Evolutionary conservation across 2,329 filamentous ascomycete species (phyloP).

Genomic region (Ophiobolus disseminans): DNA sequence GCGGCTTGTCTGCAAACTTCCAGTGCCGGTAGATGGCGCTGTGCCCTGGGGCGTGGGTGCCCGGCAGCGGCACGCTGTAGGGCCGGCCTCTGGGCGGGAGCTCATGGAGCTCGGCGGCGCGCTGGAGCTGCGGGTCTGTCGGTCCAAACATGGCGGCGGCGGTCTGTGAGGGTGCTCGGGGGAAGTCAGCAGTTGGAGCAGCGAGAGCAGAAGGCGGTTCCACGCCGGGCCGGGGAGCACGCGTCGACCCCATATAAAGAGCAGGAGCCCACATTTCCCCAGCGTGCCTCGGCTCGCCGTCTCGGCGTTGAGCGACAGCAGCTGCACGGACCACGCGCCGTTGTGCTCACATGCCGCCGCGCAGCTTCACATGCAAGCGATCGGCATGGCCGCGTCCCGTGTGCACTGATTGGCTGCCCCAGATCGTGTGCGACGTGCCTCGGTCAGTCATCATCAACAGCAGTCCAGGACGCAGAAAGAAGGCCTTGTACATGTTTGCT

Average conservation of each 20-base stretch:
- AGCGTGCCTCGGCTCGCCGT: conserved; percentile 16
- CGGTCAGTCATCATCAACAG: too few relatives aligned
- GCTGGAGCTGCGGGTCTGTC: conserved; percentile 37
- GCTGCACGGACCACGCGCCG: neutral
- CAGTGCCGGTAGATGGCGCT: conserved; percentile 84
- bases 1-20: conserved; percentile 73
- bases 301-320: too few relatives aligned
- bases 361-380: conserved; percentile 22
- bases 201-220: neutral
- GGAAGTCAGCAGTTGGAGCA: neutral
- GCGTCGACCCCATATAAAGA: too few relatives aligned
- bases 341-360: conserved; percentile 14
- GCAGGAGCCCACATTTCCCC: conserved; percentile 13
- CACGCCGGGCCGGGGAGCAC: too few relatives aligned
- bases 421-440: neutral
- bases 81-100: conserved; percentile 77
- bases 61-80: conserved; percentile 79
- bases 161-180: neutral
- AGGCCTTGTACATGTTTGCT: too few relatives aligned
- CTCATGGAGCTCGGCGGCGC: conserved; percentile 59
- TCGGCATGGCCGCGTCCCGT: conserved; percentile 14
- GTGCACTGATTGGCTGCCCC: conserved; percentile 14
- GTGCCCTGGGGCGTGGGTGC: conserved; percentile 74
- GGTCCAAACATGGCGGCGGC: conserved; percentile 39
- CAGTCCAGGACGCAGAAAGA: too few relatives aligned